Base-by-base conservation (phyloP, 352 stramenopile species). In the Phytopythium helicoides region DNA sequence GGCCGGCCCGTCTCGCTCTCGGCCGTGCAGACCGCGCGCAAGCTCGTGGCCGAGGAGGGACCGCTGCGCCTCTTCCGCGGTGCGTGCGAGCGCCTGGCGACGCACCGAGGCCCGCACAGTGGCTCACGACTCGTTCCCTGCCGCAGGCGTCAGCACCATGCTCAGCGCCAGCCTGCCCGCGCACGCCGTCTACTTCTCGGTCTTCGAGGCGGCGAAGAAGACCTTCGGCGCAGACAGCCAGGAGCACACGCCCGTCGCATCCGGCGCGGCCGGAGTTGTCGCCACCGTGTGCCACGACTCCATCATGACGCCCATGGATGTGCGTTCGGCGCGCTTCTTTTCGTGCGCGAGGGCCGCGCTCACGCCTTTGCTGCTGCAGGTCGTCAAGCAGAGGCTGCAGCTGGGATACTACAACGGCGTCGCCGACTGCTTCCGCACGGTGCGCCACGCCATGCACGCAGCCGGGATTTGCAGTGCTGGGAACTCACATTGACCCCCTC, bases 311-410 rank as follows among this genome's bases (percentile, higher is more conserved):
- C 96, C 97, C 9, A 95, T 99, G 80, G 97, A 99, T 80, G 83
- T 92, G 81, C 50, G 76, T 62, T n/a, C n/a, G n/a, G n/a, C n/a
- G n/a, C n/a, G n/a, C n/a, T n/a, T n/a, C n/a, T n/a, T n/a, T n/a
- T n/a, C n/a, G n/a, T n/a, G n/a, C n/a, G n/a, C n/a, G n/a, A n/a
- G n/a, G n/a, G n/a, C n/a, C n/a, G 28, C 3, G 42, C 19, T 50
- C 34, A 45, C 44, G 25, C 45, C 36, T 3, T n/a, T 28, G 16
- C n/a, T 18, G 26, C 44, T 33, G 34, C 45, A 92, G 81, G 96
- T 99, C 0, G 71, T 99, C 40, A 99, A 99, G 80, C 97, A 99
- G 76, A 85, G 97, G 28, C 78, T 99, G 63, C 97, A 99, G 75
- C 86, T 99, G 58, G 97, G 97, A 50, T 97, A 99, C 73, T 99